phyloP scores from a whole-genome alignment of 139 green algal species.

The Picochlorum sp. region DNA sequence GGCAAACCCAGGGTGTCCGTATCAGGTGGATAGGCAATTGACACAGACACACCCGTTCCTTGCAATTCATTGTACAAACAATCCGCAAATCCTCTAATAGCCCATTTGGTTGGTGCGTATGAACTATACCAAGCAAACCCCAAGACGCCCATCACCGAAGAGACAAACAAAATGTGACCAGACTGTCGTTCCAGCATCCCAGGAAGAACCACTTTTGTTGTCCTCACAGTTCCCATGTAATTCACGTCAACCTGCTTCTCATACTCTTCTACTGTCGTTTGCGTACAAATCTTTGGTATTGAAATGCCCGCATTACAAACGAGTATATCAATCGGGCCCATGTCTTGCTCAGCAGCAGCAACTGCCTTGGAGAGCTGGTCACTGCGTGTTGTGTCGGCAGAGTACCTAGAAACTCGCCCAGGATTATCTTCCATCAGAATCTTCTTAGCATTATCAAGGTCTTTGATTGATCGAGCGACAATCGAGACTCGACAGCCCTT shows the following conservation, averaged over 20 bases:
- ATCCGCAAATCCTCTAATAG: conserved; percentile 71
- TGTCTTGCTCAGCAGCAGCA: conserved; percentile 5
- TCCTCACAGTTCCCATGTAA: conserved; percentile 63
- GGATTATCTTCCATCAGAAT: not conserved
- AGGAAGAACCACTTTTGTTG: conserved; percentile 44
- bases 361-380: conserved; percentile 17
- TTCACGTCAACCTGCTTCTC: conserved; percentile 60
- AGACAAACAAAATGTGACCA: conserved; percentile 57
- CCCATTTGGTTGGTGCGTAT: conserved; percentile 76
- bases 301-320: conserved; percentile 58
- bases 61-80: conserved; percentile 70
- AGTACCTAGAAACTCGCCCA: conserved; percentile 11
- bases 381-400: conserved; percentile 11
- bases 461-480: conserved; percentile 34
- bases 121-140: conserved; percentile 55
- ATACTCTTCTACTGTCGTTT: conserved; percentile 41
- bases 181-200: conserved; percentile 54
- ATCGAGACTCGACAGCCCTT: conserved; percentile 43
- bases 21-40: conserved; percentile 71
- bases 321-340: conserved; percentile 55
- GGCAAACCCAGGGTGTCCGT: conserved; percentile 66
- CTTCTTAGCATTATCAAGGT: conserved; percentile 16
- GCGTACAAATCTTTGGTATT: conserved; percentile 59
- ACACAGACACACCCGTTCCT: conserved; percentile 54
- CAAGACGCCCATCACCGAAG: conserved; percentile 41